Percentiles rank a stretch among this genome's conserved stretches.
phyloP scores from a whole-genome alignment of 805 yeast species.

The Schwanniomyces polymorphus region DNA sequence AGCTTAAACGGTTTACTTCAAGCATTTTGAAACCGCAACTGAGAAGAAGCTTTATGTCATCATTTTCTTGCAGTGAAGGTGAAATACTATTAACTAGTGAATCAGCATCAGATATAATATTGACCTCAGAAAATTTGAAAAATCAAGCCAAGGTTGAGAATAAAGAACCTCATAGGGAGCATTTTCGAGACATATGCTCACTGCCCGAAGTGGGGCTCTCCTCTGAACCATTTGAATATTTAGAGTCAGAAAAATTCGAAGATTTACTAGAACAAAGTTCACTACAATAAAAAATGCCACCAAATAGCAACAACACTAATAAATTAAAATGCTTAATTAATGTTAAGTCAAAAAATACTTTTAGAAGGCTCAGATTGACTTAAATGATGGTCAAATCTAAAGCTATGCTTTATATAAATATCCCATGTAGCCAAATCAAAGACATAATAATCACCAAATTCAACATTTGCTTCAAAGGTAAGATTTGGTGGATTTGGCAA shows the following conservation, averaged over 20 bases:
- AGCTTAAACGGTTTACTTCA: too few relatives aligned
- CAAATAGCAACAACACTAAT: not conserved
- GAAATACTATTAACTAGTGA: not conserved
- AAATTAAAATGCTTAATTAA: not conserved
- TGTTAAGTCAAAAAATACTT: slow-evolving; percentile 4
- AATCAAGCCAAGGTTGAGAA: not conserved
- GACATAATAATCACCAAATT: slow-evolving; percentile 40
- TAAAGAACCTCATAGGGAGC: not conserved
- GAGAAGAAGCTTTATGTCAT: not conserved
- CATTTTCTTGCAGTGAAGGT: not conserved
- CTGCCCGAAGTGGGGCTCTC: not conserved
- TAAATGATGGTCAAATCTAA: slow-evolving; percentile 33
- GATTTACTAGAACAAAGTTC: not conserved
- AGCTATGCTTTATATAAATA: slow-evolving; percentile 34
- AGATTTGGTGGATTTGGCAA: slow-evolving; percentile 4
- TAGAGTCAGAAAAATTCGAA: slow-evolving; percentile 3
- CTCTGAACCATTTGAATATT: slow-evolving; percentile 5
- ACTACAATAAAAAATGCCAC: not conserved
- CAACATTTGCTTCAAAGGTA: slow-evolving; percentile 11
- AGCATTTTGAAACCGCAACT: not conserved
- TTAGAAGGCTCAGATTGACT: slow-evolving; percentile 31
- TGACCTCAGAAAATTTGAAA: not conserved
- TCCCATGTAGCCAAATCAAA: slow-evolving; percentile 45
- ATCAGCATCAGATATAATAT: not conserved
- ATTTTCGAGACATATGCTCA: not conserved